A percentile compares a stretch with the other conserved stretches of the same genome.
Conservation (phyloP, 768 basidiomycete species). For the Scleroderma bovista region DNA sequence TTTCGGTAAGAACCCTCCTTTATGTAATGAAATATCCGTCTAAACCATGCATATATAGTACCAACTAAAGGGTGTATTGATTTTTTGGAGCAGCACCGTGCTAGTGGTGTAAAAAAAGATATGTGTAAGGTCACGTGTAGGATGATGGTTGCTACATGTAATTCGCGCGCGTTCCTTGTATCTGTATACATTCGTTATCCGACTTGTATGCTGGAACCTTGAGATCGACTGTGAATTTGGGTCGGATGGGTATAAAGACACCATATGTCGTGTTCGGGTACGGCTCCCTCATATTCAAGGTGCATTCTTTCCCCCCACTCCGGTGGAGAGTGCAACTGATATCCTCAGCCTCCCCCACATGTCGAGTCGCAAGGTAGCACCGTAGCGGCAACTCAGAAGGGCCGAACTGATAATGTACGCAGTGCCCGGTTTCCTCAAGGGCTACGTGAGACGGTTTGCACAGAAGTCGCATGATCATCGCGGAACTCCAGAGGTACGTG, state of each 20-base stretch:
- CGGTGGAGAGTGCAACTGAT: neutral
- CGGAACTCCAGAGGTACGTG: conserved; percentile 75
- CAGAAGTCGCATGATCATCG: conserved; percentile 92
- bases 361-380: conserved; percentile 56
- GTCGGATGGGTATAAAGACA: conserved; percentile 2
- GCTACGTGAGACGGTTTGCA: conserved; percentile 85
- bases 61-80: neutral
- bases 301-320: conserved; percentile 26
- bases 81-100: neutral
- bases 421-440: conserved; percentile 85
- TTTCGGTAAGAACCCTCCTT: conserved; percentile 28
- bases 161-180: neutral
- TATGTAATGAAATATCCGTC: neutral
- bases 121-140: neutral
- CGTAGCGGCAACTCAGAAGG: neutral
- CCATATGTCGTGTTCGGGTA: conserved; percentile 85
- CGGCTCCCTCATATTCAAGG: conserved; percentile 91
- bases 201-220: too few relatives aligned
- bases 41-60: neutral
- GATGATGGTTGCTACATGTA: neutral
- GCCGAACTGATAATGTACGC: neutral
- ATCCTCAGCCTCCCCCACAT: conserved; percentile 73
- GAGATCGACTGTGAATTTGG: too few relatives aligned
- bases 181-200: too few relatives aligned
- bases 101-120: neutral